These are phyloP conservation scores for Fusarium sp. DNA, from an alignment of 2,329 filamentous ascomycete species.

Conservation along the genomic window DNA sequence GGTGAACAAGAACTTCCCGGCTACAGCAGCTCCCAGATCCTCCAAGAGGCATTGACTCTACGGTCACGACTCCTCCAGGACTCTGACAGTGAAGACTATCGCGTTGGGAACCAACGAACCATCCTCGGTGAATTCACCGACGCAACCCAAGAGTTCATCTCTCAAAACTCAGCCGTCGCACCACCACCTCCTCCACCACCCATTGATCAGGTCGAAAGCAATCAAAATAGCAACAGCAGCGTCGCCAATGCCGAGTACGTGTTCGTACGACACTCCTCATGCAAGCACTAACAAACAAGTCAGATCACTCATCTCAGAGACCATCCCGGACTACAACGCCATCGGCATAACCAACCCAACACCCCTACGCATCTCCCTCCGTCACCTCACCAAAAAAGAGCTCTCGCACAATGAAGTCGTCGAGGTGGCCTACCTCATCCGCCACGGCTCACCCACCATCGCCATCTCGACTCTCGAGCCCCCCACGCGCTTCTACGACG, in stretches of 20 bases:
- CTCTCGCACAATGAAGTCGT: conserved; percentile 41
- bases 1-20: conserved; percentile 37
- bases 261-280: neutral
- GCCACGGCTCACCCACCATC: conserved; percentile 31
- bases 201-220: neutral
- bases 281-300: conserved; percentile 26
- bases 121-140: conserved; percentile 37
- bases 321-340: conserved; percentile 41
- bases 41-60: conserved; percentile 37
- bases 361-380: conserved; percentile 38
- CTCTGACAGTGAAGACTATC: conserved; percentile 33
- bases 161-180: conserved; percentile 27
- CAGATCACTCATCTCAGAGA: conserved; percentile 37
- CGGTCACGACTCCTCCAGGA: conserved; percentile 31
- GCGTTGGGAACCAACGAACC: conserved; percentile 30
- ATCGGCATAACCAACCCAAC: conserved; percentile 41
- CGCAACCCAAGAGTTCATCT: conserved; percentile 40
- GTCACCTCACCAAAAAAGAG: conserved; percentile 42
- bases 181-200: conserved; percentile 23
- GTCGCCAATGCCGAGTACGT: conserved; percentile 27
- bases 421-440: conserved; percentile 35
- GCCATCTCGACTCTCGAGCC: conserved; percentile 41
- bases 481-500: conserved; percentile 42
- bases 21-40: conserved; percentile 43
- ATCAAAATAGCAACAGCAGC: conserved; percentile 17